Base-by-base conservation (phyloP, 78 protist genomes). In the Dictyostelium purpureum region DNA sequence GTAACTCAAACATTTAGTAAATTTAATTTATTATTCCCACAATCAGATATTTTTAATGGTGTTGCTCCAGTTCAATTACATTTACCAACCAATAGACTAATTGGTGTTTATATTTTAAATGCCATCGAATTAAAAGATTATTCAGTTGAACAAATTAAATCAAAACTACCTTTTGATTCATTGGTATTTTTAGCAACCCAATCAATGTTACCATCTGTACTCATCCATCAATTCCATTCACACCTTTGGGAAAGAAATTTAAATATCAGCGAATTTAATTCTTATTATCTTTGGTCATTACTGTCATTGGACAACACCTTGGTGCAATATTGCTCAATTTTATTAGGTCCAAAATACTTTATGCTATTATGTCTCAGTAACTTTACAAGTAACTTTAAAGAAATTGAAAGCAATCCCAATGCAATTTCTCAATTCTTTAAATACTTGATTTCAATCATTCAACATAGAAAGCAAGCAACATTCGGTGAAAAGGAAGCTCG, bases 201-300 rank as follows among this genome's bases (percentile, higher is more conserved):
- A 42, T 31, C 76, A 9, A 70, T 85, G 57, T 12, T 57, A 18
- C 80, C 82, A 1, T 40, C n/a, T 31, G 45, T 85, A 12, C 38
- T 85, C 1, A 47, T 85, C 61, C 35, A 45, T 5, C 92, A 85
- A 47, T 35, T 73, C 31, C 69, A 43, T 42, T 31, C 37, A 47
- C 16, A 54, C 7, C 49, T 59, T 10, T 85, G 92, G 92, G 92
- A 85, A 57, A 85, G 66, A 45, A 85, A 85, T 61, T 26, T 73
- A 35, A 85, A 85, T 73, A 73, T 85, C 1, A n/a, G 2, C 31
- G 92, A 85, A 56, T 54, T 51, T 19, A 43, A 37, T 7, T 73
- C 83, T 0, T 73, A 73, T 19, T 85, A 85, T 59, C 42, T 69
- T 35, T 85, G 92, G 92, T 73, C 92, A 4, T 38, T 85, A 6